Percentiles rank a stretch among this genome's conserved stretches.
Conservation (phyloP, 2,329 filamentous ascomycete species). For the Westerdykella aurantiaca region DNA sequence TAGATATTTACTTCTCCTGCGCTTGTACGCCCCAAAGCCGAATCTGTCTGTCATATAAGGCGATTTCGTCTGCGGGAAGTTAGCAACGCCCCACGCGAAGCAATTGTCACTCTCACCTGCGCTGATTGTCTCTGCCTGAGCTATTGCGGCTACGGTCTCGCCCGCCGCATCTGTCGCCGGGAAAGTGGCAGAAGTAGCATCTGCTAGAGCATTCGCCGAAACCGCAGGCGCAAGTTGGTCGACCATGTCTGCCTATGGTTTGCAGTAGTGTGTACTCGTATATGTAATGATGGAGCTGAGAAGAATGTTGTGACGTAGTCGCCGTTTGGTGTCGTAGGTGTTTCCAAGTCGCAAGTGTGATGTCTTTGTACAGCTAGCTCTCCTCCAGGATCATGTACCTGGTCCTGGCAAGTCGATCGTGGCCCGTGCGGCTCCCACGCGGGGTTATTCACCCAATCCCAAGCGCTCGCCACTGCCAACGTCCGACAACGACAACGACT, state of each 20-base stretch:
- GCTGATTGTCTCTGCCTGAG: slow-evolving; percentile 39
- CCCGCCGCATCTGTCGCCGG: slow-evolving; percentile 31
- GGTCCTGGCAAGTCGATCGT: no score
- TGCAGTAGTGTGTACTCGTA: no score
- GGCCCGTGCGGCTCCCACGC: no score
- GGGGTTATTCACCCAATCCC: no score
- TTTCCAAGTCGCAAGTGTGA: no score
- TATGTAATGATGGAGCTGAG: no score
- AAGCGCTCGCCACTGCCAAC: no score
- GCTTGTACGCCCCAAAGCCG: slow-evolving; percentile 95
- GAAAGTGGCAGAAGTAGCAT: slow-evolving; percentile 7
- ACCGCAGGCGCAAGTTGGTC: slow-evolving; percentile 5
- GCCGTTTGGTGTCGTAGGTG: no score
- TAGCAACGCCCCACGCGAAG: not conserved
- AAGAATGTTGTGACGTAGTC: no score
- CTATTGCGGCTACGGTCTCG: slow-evolving; percentile 34
- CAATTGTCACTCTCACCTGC: slow-evolving; percentile 23
- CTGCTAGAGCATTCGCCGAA: slow-evolving; percentile 1
- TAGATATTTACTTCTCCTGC: slow-evolving; percentile 59
- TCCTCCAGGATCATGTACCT: no score
- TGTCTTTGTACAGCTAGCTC: no score
- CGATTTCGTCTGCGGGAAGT: slow-evolving; percentile 70
- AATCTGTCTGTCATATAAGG: slow-evolving; percentile 94
- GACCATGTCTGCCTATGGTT: slow-evolving; percentile 11
- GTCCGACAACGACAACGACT: not conserved